Conservation (phyloP, 169 alveolate species). For the Miamiensis avidus region DNA sequence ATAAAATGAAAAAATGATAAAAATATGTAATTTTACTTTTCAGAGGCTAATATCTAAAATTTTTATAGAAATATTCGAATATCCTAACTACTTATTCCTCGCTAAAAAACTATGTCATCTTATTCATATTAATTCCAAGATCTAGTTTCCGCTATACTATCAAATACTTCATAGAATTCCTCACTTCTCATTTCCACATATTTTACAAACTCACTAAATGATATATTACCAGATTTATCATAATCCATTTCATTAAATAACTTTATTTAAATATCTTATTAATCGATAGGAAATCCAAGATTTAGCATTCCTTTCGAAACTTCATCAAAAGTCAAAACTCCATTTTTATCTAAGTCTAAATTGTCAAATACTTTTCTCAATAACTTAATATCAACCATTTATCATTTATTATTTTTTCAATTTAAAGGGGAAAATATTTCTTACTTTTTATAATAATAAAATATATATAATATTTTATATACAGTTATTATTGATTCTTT, state of each 20-base stretch:
- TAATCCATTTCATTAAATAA: background rate
- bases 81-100: background rate
- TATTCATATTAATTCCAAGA: background rate
- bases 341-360: background rate
- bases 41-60: background rate
- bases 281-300: background rate
- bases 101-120: background rate
- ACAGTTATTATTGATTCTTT: too few species aligned
- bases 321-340: background rate
- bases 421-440: too few species aligned
- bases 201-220: background rate
- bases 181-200: background rate
- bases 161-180: background rate
- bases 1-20: too few species aligned
- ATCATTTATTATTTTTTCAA: too few species aligned
- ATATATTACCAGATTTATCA: background rate
- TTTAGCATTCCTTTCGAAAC: background rate
- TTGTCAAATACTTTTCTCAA: background rate
- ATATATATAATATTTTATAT: too few species aligned
- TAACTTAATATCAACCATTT: background rate
- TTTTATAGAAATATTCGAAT: background rate
- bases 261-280: background rate
- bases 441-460: too few species aligned
- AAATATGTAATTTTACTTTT: background rate
- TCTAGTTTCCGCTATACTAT: background rate